A percentile compares a stretch with the other conserved stretches of the same genome.
Conservation (phyloP, 2,329 filamentous ascomycete genomes). For the Cordyceps tenuipes region DNA sequence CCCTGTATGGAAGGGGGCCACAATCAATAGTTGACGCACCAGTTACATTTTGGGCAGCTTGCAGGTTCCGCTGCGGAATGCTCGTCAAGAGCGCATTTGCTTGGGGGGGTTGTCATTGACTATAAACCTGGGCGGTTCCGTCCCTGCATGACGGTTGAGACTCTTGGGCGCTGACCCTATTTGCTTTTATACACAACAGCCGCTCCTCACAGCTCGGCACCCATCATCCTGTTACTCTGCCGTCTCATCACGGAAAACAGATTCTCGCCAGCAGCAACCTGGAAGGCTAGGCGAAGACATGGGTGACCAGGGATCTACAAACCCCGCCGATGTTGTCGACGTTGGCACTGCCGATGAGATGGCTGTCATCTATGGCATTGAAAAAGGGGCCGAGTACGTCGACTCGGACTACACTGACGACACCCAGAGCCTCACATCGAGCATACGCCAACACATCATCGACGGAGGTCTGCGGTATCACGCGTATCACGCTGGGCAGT, state of each 20-base stretch:
- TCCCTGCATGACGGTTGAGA: not conserved
- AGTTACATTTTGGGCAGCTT: not conserved
- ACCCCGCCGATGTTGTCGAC: slow-evolving; percentile 15
- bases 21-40: not conserved
- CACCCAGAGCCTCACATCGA: slow-evolving; percentile 33
- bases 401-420: slow-evolving; percentile 22
- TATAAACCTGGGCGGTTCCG: not conserved
- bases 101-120: not conserved
- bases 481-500: slow-evolving; percentile 33
- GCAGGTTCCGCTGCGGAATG: not conserved
- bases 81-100: not conserved
- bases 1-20: not conserved
- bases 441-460: slow-evolving; percentile 34
- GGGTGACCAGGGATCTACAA: not conserved
- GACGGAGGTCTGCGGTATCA: slow-evolving; percentile 33
- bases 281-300: not conserved
- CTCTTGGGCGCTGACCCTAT: not conserved
- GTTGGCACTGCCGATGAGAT: slow-evolving; percentile 24
- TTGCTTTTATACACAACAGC: not conserved
- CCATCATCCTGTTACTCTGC: too few species aligned
- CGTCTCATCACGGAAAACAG: not conserved
- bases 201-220: not conserved
- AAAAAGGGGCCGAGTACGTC: slow-evolving; percentile 22
- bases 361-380: slow-evolving; percentile 24
- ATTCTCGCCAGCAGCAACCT: not conserved